These are phyloP conservation scores for Zasmidium cellare DNA, from an alignment of 2,329 filamentous ascomycete genomes.

Conservation along the genomic window DNA sequence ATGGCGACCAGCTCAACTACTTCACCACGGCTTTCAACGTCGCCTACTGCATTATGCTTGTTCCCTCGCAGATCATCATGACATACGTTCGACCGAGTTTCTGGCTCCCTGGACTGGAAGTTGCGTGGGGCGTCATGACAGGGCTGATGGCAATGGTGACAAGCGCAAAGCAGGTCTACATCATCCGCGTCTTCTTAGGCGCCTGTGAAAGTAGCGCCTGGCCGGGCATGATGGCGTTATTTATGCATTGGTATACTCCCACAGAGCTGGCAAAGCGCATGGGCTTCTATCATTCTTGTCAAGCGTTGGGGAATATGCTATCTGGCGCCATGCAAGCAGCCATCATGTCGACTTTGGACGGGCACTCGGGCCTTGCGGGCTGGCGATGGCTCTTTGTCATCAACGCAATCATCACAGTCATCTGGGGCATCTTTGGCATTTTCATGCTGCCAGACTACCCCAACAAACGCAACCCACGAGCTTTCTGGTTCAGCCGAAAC, in stretches of 20 bases:
- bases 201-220: slow-evolving; percentile 40
- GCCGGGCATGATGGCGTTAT: slow-evolving; percentile 48
- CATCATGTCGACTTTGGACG: slow-evolving; percentile 35
- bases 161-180: slow-evolving; percentile 28
- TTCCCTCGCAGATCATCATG: slow-evolving; percentile 42
- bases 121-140: slow-evolving; percentile 29
- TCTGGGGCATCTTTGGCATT: slow-evolving; percentile 36
- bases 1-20: slow-evolving; percentile 30
- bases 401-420: slow-evolving; percentile 39
- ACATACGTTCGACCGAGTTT: slow-evolving; percentile 38
- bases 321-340: slow-evolving; percentile 28
- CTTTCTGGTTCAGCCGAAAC: slow-evolving; percentile 48
- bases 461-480: slow-evolving; percentile 37
- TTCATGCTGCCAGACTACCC: slow-evolving; percentile 42
- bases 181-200: slow-evolving; percentile 29
- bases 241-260: slow-evolving; percentile 35
- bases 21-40: slow-evolving; percentile 45
- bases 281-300: slow-evolving; percentile 28
- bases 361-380: slow-evolving; percentile 32
- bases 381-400: slow-evolving; percentile 43
- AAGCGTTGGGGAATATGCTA: slow-evolving; percentile 28
- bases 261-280: slow-evolving; percentile 27
- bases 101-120: slow-evolving; percentile 33
- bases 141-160: slow-evolving; percentile 34
- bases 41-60: slow-evolving; percentile 42